Evolutionary conservation across 805 yeast genomes (phyloP), one percentile per base, ranked within the genome.

Genomic region (Diddensiella caesifluorescens): DNA sequence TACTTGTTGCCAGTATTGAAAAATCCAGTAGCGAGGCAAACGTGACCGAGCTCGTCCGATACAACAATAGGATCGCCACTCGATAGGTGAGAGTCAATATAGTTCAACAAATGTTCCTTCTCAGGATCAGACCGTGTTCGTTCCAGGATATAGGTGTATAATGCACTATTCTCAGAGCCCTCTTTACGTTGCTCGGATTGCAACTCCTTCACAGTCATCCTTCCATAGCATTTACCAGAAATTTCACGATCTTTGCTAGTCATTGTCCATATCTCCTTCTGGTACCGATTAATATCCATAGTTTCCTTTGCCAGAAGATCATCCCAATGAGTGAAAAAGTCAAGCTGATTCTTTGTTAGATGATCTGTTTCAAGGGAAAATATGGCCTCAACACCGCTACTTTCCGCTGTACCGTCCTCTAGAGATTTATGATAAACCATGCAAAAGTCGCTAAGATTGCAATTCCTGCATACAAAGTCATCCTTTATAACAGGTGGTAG

Each of bases 11-110:
- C 62, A 2, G 57, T 51, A 4, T 65, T 61, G 3, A 88, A 69
- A 33, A 57, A 61, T 0, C 95, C 96, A 38, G 69, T 69, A 1
- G 87, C 77, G 19, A 89, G 54, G 0, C 85, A 83, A 59, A 80
- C 80, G 57, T 83, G 86, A 0, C 95, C 95, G 0, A 59, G 46
- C 52, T 85, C 94, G 58, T 84, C 95, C 55, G 95, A 87, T 1
- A 88, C 65, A 12, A 83, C 68, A 1, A 89, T 73, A 29, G 77
- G 67, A 55, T 89, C 96, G 48, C 73, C 69, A 28, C 69, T 65
- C 0, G 65, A 39, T 2, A 87, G 52, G 44, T 81, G 86, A 0
- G 80, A 63, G 2, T 55, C 58, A 3, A 52, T 48, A 41, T 55
- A 60, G 41, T 25, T 57, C 47, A 32, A 18, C 36, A 19, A 19